Evolutionary conservation across 2,329 filamentous ascomycete species (phyloP).

Genomic region (Colletotrichum lindemuthianum): DNA sequence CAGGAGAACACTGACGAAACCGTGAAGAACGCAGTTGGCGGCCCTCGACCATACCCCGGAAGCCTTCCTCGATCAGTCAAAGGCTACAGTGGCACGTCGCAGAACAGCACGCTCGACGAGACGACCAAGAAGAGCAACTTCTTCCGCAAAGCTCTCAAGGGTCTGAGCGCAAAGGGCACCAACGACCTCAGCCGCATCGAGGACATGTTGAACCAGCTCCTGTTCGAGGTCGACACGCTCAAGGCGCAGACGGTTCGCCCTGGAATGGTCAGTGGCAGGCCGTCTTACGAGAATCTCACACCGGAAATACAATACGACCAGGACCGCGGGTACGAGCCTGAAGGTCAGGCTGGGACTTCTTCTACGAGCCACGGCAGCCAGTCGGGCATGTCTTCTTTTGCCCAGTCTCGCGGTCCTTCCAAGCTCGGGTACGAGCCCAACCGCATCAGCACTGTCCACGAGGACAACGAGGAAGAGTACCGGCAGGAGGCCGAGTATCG

Average conservation of each 20-base stretch:
- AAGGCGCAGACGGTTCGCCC: constrained; percentile 67
- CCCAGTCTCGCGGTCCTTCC: constrained; percentile 58
- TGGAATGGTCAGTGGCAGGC: constrained; percentile 59
- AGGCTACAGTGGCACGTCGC: constrained; percentile 56
- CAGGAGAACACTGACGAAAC: constrained; percentile 89
- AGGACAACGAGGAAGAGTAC: constrained; percentile 81
- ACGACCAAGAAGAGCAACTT: constrained; percentile 87
- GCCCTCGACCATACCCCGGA: constrained; percentile 84
- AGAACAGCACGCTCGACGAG: constrained; percentile 65
- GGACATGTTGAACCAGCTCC: constrained; percentile 89
- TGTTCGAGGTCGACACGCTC: constrained; percentile 89
- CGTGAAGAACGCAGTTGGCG: constrained; percentile 82
- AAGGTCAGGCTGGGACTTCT: constrained; percentile 80
- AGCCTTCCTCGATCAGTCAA: constrained; percentile 69
- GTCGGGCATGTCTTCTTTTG: constrained; percentile 78
- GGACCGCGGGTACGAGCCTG: constrained; percentile 82
- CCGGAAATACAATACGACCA: constrained; percentile 72
- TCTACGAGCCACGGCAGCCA: constrained; percentile 75
- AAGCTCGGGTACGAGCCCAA: constrained; percentile 62
- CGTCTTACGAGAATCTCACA: constrained; percentile 76
- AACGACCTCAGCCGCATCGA: constrained; percentile 91
- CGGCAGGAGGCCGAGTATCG: constrained; percentile 61
- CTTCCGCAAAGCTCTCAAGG: constrained; percentile 93
- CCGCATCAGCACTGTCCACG: constrained; percentile 89
- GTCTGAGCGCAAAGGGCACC: constrained; percentile 85